These are phyloP conservation scores for Fallopia convolvulus DNA, from an alignment of 148 eudicot species.

Conservation along the genomic window DNA sequence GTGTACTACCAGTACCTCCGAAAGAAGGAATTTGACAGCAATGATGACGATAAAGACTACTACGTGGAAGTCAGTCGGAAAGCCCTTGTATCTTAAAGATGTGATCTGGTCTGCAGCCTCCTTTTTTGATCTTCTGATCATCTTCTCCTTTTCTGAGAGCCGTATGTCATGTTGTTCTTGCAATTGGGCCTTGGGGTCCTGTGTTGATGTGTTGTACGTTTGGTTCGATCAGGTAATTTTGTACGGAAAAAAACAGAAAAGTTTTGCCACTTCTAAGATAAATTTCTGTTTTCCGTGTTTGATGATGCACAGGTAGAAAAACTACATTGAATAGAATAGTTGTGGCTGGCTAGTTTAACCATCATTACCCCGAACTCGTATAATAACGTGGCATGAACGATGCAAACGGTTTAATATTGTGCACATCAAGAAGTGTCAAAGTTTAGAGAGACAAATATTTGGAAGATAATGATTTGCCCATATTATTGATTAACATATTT, in stretches of 20 bases:
- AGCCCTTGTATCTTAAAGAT: slow-evolving; percentile 15
- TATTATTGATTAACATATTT: no score
- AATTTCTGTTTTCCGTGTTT: not conserved
- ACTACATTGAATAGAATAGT: not conserved
- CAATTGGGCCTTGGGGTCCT: not conserved
- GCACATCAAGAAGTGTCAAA: no score
- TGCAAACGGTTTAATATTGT: no score
- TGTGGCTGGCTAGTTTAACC: not conserved
- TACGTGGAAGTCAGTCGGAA: slow-evolving; percentile 30
- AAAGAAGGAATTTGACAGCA: slow-evolving; percentile 21
- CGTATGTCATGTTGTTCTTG: not conserved
- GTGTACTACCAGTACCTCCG: slow-evolving; percentile 61
- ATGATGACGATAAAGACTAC: slow-evolving; percentile 18
- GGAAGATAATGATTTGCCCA: no score
- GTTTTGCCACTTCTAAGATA: not conserved
- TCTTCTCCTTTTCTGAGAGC: not conserved
- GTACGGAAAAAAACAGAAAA: not conserved
- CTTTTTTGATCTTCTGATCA: slow-evolving; percentile 7
- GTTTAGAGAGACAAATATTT: no score
- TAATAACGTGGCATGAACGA: no score
- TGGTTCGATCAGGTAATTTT: not conserved
- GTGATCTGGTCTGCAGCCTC: not conserved
- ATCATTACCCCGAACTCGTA: no score
- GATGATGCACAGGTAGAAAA: not conserved
- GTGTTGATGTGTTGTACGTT: not conserved